Evolutionary conservation across 306 rosid species (phyloP).

Genomic region (Cercis canadensis): DNA sequence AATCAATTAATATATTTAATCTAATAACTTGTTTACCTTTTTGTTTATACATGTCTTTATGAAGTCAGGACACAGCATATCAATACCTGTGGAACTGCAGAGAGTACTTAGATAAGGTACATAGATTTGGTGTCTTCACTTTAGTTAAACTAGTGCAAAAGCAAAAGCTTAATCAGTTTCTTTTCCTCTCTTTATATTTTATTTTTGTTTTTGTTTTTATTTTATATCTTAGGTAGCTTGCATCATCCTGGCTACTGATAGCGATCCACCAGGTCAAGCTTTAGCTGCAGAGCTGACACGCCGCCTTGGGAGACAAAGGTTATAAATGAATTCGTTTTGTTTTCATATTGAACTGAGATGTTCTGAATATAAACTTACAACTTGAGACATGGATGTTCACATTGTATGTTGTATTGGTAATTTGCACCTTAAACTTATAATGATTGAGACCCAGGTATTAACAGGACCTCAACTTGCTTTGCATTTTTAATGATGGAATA

Average conservation of each 20-base stretch:
- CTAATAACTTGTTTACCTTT: conserved; percentile 3
- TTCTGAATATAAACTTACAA: conserved; percentile 3
- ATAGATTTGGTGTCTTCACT: conserved; percentile 15
- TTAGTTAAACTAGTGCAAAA: conserved; percentile 19
- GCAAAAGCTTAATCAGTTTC: not conserved
- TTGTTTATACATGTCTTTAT: conserved; percentile 34
- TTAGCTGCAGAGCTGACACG: conserved; percentile 57
- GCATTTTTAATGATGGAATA: conserved; percentile 5
- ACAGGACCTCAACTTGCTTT: not conserved
- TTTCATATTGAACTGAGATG: conserved; percentile 22
- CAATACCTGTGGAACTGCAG: conserved; percentile 81
- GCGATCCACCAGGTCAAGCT: conserved; percentile 57
- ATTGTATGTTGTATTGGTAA: conserved; percentile 3
- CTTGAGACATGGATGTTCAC: conserved; percentile 5
- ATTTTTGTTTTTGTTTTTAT: not conserved
- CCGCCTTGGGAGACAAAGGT: conserved; percentile 61
- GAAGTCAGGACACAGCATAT: conserved; percentile 74
- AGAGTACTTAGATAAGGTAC: conserved; percentile 78
- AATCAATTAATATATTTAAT: conserved; percentile 27
- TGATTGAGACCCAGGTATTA: conserved; percentile 8
- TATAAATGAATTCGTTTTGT: conserved; percentile 20
- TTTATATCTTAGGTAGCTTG: conserved; percentile 40
- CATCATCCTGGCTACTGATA: conserved; percentile 59
- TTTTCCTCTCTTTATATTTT: conserved; percentile 12
- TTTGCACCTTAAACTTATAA: conserved; percentile 2